A percentile compares a stretch with the other conserved stretches of the same genome.
Evolutionary conservation across 495 filamentous ascomycete genomes (phyloP).

Genomic region (Hypoxylon subgilvum): DNA sequence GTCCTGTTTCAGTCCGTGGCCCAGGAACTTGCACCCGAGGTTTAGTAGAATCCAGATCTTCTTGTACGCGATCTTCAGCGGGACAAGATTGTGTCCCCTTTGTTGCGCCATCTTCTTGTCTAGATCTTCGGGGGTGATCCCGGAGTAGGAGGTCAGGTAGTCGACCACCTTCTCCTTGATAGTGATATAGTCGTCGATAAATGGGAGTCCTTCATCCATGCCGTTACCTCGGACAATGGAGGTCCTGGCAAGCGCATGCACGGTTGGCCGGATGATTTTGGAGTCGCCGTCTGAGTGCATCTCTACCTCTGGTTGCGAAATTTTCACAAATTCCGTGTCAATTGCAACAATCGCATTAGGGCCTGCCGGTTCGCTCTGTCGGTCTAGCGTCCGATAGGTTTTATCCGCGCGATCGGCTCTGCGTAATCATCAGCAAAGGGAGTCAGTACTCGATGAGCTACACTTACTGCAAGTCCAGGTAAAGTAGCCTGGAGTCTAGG

Average conservation of each 20-base stretch:
- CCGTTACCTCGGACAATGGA: slow-evolving; percentile 84
- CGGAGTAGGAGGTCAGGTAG: slow-evolving; percentile 91
- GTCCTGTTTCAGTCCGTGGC: slow-evolving; percentile 89
- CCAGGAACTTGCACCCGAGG: slow-evolving; percentile 90
- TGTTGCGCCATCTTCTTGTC: slow-evolving; percentile 68
- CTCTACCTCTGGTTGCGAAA: slow-evolving; percentile 89
- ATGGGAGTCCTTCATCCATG: slow-evolving; percentile 75
- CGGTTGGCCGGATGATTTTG: slow-evolving; percentile 83
- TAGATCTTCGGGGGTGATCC: slow-evolving; percentile 83
- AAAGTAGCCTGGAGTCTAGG: slow-evolving; percentile 83
- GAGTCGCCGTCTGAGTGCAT: slow-evolving; percentile 88
- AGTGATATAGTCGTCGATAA: slow-evolving; percentile 96
- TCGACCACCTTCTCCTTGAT: slow-evolving; percentile 92
- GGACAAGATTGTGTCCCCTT: slow-evolving; percentile 73
- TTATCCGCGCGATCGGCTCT: slow-evolving; percentile 48
- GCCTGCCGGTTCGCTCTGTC: slow-evolving; percentile 67
- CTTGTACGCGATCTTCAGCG: slow-evolving; percentile 92
- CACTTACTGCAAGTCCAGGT: slow-evolving; percentile 72
- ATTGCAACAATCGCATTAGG: slow-evolving; percentile 80
- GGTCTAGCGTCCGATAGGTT: slow-evolving; percentile 65
- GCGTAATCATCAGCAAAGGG: slow-evolving; percentile 20
- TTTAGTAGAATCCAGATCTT: slow-evolving; percentile 97
- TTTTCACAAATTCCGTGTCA: slow-evolving; percentile 92
- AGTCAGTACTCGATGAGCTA: not conserved
- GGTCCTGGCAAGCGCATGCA: slow-evolving; percentile 83